A percentile compares a stretch with the other conserved stretches of the same genome.
These are phyloP conservation scores for Colletotrichum sp. DNA, from an alignment of 2,329 filamentous ascomycete species.

Conservation along the genomic window DNA sequence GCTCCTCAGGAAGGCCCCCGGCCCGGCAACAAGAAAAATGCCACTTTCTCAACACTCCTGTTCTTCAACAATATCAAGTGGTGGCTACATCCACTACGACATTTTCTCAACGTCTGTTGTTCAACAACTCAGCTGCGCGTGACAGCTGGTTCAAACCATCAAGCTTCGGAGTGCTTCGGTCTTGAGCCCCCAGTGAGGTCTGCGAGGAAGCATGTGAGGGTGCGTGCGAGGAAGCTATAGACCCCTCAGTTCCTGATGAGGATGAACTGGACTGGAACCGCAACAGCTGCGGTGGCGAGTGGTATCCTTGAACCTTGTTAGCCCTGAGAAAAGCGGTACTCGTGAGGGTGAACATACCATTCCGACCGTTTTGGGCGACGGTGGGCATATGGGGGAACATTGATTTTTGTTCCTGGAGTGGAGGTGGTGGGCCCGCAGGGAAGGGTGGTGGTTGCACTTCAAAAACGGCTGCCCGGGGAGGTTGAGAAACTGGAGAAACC, in stretches of 20 bases:
- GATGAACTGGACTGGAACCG: slow-evolving; percentile 18
- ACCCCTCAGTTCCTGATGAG: slow-evolving; percentile 10
- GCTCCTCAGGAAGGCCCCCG: not conserved
- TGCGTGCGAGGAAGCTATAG: slow-evolving; percentile 15
- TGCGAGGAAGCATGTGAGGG: slow-evolving; percentile 9
- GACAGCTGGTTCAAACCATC: slow-evolving; percentile 66
- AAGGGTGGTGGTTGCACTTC: slow-evolving; percentile 18
- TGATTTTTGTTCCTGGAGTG: slow-evolving; percentile 19
- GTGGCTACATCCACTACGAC: not conserved
- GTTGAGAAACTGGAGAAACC: slow-evolving; percentile 22
- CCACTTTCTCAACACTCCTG: not conserved
- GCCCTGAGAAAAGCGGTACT: not conserved
- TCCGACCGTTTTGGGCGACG: not conserved
- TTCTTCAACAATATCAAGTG: not conserved
- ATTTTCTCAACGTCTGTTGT: slow-evolving; percentile 35
- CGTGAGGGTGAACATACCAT: slow-evolving; percentile 2
- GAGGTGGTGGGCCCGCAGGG: slow-evolving; percentile 5
- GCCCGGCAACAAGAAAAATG: not conserved
- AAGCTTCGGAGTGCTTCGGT: slow-evolving; percentile 30
- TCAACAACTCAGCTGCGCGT: slow-evolving; percentile 64
- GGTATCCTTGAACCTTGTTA: slow-evolving; percentile 18
- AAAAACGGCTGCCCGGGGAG: not conserved
- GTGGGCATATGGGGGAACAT: not conserved
- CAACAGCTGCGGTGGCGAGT: slow-evolving; percentile 11
- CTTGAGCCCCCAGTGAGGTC: slow-evolving; percentile 18